Conservation (phyloP, 345 rosid genomes). For the Bruguiera sexangula region DNA sequence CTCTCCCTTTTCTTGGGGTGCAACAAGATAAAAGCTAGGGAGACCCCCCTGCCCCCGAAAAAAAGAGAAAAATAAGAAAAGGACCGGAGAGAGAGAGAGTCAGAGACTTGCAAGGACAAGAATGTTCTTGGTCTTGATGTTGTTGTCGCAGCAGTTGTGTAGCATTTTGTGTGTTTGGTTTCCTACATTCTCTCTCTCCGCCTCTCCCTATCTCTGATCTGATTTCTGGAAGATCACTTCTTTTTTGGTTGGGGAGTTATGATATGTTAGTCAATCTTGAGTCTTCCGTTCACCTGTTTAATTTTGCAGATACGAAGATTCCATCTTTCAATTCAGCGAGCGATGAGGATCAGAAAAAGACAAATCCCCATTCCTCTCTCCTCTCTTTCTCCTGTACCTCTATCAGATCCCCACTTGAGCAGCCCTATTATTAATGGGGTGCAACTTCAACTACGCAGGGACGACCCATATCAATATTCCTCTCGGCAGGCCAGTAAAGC, state of each 20-base stretch:
- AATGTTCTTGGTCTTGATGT: constrained; percentile 14
- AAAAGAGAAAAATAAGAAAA: background rate
- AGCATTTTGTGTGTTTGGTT: constrained; percentile 12
- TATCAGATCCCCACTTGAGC: constrained; percentile 73
- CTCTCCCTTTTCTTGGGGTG: constrained; percentile 45
- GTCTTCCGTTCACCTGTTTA: too few relatives aligned
- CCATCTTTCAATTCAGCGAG: background rate
- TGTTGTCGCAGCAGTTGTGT: background rate
- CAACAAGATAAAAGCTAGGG: constrained; percentile 55
- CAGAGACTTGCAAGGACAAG: too few relatives aligned
- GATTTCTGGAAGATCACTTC: too few relatives aligned
- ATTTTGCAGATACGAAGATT: constrained; percentile 12
- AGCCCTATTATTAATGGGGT: constrained; percentile 42
- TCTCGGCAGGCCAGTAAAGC: constrained; percentile 8
- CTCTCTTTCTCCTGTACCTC: constrained; percentile 64
- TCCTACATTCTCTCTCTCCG: background rate
- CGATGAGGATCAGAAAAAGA: constrained; percentile 97
- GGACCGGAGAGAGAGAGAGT: too few relatives aligned
- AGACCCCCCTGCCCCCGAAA: constrained; percentile 24
- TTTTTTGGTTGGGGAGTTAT: too few relatives aligned
- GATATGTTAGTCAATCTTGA: too few relatives aligned
- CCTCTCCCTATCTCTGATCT: background rate
- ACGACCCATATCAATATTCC: constrained; percentile 15
- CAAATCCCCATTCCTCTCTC: constrained; percentile 68
- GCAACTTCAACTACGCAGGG: constrained; percentile 36